A percentile compares a stretch with the other conserved stretches of the same genome.
phyloP scores from a whole-genome alignment of 2,329 filamentous ascomycete genomes.

The Sphaerulina musiva region DNA sequence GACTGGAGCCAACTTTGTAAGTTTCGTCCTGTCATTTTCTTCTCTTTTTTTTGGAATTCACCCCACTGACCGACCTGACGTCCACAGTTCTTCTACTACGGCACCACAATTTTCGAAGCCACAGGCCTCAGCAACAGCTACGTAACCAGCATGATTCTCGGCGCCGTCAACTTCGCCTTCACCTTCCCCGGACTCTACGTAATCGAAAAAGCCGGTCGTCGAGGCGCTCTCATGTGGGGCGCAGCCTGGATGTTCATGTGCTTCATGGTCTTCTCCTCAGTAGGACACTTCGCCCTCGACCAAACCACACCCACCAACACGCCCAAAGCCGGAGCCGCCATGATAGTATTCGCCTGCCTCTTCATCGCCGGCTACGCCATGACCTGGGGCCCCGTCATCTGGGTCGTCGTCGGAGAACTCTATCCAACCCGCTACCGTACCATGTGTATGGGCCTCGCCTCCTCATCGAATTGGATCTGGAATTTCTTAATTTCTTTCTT shows the following conservation, averaged over 20 bases:
- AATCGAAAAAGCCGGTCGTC: conserved; percentile 43
- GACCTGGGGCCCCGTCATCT: conserved; percentile 65
- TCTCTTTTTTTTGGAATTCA: neutral
- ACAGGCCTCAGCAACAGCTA: conserved; percentile 37
- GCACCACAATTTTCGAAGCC: conserved; percentile 41
- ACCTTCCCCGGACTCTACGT: conserved; percentile 45
- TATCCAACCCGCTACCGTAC: conserved; percentile 54
- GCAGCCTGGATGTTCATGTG: conserved; percentile 49
- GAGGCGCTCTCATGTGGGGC: conserved; percentile 42
- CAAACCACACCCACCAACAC: conserved; percentile 32
- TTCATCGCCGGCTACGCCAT: conserved; percentile 62
- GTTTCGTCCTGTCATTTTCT: neutral
- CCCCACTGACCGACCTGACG: conserved; percentile 36
- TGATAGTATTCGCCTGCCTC: conserved; percentile 63
- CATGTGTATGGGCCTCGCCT: conserved; percentile 48
- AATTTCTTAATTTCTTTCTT: conserved; percentile 53
- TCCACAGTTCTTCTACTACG: conserved; percentile 51
- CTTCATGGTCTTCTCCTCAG: conserved; percentile 50
- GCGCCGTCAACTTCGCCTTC: conserved; percentile 44
- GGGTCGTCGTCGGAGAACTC: conserved; percentile 38
- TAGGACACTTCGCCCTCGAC: conserved; percentile 42
- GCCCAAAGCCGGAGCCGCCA: conserved; percentile 49
- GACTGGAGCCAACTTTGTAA: conserved; percentile 57
- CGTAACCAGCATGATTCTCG: conserved; percentile 45
- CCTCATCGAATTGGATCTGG: conserved; percentile 51